Base-by-base conservation (phyloP, 179 eudicot genomes). In the Spergularia azorica region DNA sequence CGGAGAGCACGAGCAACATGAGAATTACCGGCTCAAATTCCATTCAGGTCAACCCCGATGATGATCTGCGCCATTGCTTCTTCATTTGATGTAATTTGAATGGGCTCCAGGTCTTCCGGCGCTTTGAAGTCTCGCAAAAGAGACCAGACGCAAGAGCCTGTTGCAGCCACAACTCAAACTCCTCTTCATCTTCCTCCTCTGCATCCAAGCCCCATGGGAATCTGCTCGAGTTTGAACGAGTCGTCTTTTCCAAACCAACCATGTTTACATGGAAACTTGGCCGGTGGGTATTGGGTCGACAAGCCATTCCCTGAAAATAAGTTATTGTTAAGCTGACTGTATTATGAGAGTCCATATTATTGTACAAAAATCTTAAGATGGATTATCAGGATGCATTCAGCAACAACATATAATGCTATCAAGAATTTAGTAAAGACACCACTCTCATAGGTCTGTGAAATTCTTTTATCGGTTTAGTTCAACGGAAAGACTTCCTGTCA, bases 181-280 rank as follows among this genome's bases (percentile, higher is more conserved):
- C 97, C 76, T 91, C 92, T 73, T 93, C 99, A 54, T 91, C 97
- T 69, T 89, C 97, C 56, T 86, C 88, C 81, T 82, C 97, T 26
- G 95, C 96, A 85, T 93, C 97, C 77, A 93, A 86, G 78, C 93
- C 97, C 97, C 97, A 93, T 41, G 90, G 97, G 67, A 87, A 95
- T 80, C 98, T 85, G 83, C 92, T 89, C 58, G 99, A 95, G 74
- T 86, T 90, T 63, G 97, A 90, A 70, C 97, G 97, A 57, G 82
- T 79, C 46, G 93, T 83, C 80, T 89, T 93, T 80, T 90, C 99
- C 65, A 93, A 81, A 46, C 98, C 99, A 80, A 93, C 97, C 97
- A 95, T 93, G 90, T 93, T 95, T 69, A 95, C 99, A 68, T 93
- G 99, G 80, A 93, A 93, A 77, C 97, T 95, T 14, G 99, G 95